Percentiles rank a stretch among this genome's conserved stretches.
phyloP scores from a whole-genome alignment of 257 asterid species.

The Solanum raphanifolium region DNA sequence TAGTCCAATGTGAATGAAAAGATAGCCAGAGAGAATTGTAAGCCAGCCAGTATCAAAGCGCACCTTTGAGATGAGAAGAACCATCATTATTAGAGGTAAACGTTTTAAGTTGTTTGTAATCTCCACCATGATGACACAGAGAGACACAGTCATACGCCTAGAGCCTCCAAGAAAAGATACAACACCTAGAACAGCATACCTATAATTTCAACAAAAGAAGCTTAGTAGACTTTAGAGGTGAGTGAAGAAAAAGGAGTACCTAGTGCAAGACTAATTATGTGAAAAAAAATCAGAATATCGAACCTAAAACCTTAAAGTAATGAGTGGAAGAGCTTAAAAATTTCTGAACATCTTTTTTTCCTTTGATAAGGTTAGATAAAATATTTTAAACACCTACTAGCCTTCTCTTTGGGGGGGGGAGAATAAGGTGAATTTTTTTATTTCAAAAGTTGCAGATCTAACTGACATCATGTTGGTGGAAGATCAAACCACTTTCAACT shows the following conservation, averaged over 20 bases:
- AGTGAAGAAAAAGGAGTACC: not conserved
- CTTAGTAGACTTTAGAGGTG: not conserved
- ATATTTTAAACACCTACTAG: not conserved
- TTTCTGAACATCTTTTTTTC: not conserved
- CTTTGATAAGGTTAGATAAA: not conserved
- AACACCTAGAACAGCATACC: constrained; percentile 97
- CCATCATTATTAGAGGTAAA: constrained; percentile 95
- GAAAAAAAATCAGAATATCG: not conserved
- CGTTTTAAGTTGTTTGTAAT: constrained; percentile 87
- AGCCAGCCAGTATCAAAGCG: not conserved
- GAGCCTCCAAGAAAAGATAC: constrained; percentile 99
- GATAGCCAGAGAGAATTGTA: not conserved
- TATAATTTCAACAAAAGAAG: constrained; percentile 19
- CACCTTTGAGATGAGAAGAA: constrained; percentile 97
- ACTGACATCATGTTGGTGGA: not conserved
- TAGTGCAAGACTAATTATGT: not conserved
- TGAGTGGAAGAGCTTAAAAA: not conserved
- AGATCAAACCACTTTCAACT: not conserved
- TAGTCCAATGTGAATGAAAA: not conserved
- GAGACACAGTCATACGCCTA: constrained; percentile 99
- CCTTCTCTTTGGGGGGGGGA: no score
- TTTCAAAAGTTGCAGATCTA: not conserved
- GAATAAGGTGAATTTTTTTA: not conserved
- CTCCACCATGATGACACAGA: constrained; percentile 97
- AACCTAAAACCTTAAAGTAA: not conserved